These are phyloP conservation scores for Penicillium decumbens DNA, from an alignment of 2,329 filamentous ascomycete species.

Conservation along the genomic window DNA sequence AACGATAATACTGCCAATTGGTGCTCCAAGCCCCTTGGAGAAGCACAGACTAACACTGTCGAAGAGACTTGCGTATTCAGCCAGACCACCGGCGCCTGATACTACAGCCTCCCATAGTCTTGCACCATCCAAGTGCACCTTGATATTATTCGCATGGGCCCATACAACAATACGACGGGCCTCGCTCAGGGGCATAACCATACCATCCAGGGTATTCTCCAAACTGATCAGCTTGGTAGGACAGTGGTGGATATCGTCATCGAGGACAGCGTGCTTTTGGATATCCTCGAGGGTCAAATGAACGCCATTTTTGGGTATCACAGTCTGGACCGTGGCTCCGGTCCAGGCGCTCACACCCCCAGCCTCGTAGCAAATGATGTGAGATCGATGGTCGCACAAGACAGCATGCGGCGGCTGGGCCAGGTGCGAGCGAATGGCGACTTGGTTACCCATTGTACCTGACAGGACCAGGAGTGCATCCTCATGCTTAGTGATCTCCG, in stretches of 20 bases:
- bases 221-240: slow-evolving; percentile 77
- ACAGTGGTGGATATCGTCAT: slow-evolving; percentile 67
- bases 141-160: slow-evolving; percentile 60
- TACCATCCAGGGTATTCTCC: slow-evolving; percentile 80
- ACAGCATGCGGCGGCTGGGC: slow-evolving; percentile 74
- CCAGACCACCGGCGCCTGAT: slow-evolving; percentile 61
- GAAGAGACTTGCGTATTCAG: slow-evolving; percentile 64
- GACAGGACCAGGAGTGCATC: slow-evolving; percentile 76
- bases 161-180: slow-evolving; percentile 65
- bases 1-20: slow-evolving; percentile 71
- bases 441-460: slow-evolving; percentile 91
- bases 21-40: slow-evolving; percentile 76
- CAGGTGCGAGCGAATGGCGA: slow-evolving; percentile 73
- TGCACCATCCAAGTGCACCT: slow-evolving; percentile 74
- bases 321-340: slow-evolving; percentile 63
- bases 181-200: slow-evolving; percentile 71
- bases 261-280: slow-evolving; percentile 57
- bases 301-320: slow-evolving; percentile 65
- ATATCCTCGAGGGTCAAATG: slow-evolving; percentile 76
- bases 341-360: slow-evolving; percentile 66
- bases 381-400: slow-evolving; percentile 71
- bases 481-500: slow-evolving; percentile 68
- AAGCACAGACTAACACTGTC: slow-evolving; percentile 76
- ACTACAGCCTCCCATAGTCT: slow-evolving; percentile 76
- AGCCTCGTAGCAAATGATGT: slow-evolving; percentile 65